phyloP scores from a whole-genome alignment of 495 filamentous ascomycete genomes.

The Viridothelium virens region DNA sequence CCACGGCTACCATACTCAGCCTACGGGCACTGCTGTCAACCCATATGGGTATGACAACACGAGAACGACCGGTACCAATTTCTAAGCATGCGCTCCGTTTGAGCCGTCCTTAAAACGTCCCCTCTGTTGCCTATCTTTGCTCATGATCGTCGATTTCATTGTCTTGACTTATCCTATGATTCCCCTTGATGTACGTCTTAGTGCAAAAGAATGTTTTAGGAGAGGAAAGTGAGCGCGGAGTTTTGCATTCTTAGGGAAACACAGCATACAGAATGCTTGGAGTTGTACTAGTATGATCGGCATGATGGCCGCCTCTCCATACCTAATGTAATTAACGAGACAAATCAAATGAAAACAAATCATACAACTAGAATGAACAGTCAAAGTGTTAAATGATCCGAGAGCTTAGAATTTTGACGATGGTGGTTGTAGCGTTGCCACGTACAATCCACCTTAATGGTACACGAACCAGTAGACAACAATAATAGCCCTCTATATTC shows the following conservation, averaged over 20 bases:
- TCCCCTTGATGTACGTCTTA: not conserved
- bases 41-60: conserved; percentile 28
- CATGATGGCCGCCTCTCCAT: not conserved
- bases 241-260: not conserved
- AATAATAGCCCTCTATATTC: too few species aligned
- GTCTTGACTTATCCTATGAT: not conserved
- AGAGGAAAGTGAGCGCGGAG: not conserved
- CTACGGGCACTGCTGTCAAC: conserved; percentile 25
- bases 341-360: not conserved
- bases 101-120: not conserved
- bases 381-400: too few species aligned
- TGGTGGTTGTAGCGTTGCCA: too few species aligned
- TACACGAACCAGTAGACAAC: too few species aligned
- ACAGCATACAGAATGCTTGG: not conserved
- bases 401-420: too few species aligned
- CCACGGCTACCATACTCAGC: conserved; percentile 25
- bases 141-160: not conserved
- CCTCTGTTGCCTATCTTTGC: too few species aligned
- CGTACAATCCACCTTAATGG: too few species aligned
- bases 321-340: not conserved
- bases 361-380: too few species aligned
- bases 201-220: not conserved
- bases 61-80: conserved; percentile 17
- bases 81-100: not conserved
- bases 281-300: not conserved